Conservation (phyloP, 2,329 filamentous ascomycete genomes). For the Trichoderma koningii region DNA sequence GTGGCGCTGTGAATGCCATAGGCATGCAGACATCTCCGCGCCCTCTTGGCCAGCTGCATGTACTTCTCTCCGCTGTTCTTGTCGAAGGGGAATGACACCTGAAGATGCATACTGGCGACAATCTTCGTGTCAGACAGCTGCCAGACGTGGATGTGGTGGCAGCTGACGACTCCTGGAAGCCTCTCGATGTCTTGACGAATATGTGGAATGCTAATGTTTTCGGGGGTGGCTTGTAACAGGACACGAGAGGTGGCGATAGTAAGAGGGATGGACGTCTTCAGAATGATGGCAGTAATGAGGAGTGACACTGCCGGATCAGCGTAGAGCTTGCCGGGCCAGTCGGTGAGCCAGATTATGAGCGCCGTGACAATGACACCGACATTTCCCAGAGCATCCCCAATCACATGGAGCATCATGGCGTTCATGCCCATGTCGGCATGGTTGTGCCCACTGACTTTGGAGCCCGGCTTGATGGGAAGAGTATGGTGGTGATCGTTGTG, state of each 20-base stretch:
- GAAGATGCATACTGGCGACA: constrained; percentile 89
- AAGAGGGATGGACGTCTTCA: constrained; percentile 74
- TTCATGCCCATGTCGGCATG: constrained; percentile 96
- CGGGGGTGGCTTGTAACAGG: constrained; percentile 88
- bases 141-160: constrained; percentile 97
- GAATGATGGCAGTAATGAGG: constrained; percentile 82
- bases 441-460: constrained; percentile 70
- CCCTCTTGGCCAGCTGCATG: constrained; percentile 83
- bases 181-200: constrained; percentile 89
- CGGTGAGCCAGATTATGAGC: constrained; percentile 87
- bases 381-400: constrained; percentile 84
- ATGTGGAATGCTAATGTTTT: constrained; percentile 83
- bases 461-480: constrained; percentile 63
- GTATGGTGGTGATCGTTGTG: constrained; percentile 81
- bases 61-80: constrained; percentile 77
- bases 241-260: constrained; percentile 82
- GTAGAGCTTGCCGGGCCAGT: constrained; percentile 80
- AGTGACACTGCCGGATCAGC: constrained; percentile 90
- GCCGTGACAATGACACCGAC: constrained; percentile 82
- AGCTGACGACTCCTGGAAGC: constrained; percentile 82
- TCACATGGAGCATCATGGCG: constrained; percentile 72
- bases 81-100: constrained; percentile 86
- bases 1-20: constrained; percentile 97
- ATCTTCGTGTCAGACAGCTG: constrained; percentile 94
- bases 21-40: constrained; percentile 85